Percentiles rank a stretch among this genome's conserved stretches.
These are phyloP conservation scores for Salvia hispanica DNA, from an alignment of 257 asterid genomes.

Conservation along the genomic window DNA sequence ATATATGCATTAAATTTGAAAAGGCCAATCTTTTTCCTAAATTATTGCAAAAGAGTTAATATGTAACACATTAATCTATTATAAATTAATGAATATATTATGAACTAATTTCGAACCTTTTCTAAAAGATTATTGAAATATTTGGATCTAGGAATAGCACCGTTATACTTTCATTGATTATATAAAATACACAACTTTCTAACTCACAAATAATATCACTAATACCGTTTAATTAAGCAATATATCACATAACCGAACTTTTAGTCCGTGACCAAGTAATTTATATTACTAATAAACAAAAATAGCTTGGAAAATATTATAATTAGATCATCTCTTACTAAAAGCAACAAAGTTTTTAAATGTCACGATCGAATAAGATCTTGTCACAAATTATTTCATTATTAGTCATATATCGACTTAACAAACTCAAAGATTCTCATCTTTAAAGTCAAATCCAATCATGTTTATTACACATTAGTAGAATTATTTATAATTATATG, in stretches of 20 bases:
- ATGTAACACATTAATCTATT: too few species aligned
- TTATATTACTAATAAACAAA: background rate
- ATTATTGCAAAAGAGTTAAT: too few species aligned
- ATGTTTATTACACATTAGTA: too few species aligned
- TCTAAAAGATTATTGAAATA: background rate
- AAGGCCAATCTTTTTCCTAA: too few species aligned
- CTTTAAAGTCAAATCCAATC: background rate
- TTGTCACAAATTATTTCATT: background rate
- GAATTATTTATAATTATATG: background rate
- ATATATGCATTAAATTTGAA: too few species aligned
- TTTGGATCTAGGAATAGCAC: constrained; percentile 12
- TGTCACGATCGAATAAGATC: background rate
- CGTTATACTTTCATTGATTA: too few species aligned
- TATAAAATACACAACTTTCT: too few species aligned
- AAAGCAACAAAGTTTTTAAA: background rate
- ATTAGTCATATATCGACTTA: background rate
- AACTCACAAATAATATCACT: too few species aligned
- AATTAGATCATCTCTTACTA: background rate
- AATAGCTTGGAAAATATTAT: background rate
- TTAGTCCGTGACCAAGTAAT: background rate
- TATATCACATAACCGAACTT: background rate
- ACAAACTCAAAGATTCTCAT: background rate
- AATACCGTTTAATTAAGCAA: too few species aligned
- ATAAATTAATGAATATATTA: too few species aligned
- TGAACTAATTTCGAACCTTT: too few species aligned